These are phyloP conservation scores for Zoysia japonica DNA, from an alignment of 176 grass and related monocot species.

Conservation along the genomic window DNA sequence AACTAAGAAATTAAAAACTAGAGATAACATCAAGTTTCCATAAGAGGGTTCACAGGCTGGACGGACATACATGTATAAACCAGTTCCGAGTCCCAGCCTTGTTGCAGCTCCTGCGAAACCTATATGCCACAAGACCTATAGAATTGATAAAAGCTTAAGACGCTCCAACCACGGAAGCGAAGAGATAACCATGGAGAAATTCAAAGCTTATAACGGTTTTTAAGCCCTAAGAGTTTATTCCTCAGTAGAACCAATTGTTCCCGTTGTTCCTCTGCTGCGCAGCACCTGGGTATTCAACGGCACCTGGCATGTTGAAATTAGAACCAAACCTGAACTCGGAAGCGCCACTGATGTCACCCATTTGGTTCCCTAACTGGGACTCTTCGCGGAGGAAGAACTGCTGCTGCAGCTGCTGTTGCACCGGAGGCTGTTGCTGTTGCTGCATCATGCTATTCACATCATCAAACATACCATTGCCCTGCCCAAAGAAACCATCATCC, in stretches of 20 bases:
- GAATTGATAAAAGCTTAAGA: conserved; percentile 47
- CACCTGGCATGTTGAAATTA: conserved; percentile 52
- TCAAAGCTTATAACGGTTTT: conserved; percentile 47
- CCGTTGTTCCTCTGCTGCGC: conserved; percentile 52
- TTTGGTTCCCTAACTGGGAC: conserved; percentile 45
- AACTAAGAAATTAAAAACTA: conserved; percentile 48
- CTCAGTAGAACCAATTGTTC: conserved; percentile 72
- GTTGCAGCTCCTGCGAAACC: conserved; percentile 64
- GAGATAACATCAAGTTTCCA: conserved; percentile 53
- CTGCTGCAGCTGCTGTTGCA: conserved; percentile 21
- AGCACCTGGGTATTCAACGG: conserved; percentile 39
- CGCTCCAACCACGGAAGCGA: conserved; percentile 33
- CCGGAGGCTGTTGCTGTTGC: conserved; percentile 40
- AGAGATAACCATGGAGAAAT: conserved; percentile 33
- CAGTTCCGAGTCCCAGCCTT: conserved; percentile 58
- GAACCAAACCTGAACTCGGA: conserved; percentile 56
- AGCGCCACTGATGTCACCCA: conserved; percentile 32
- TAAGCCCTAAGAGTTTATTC: conserved; percentile 49
- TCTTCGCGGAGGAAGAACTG: conserved; percentile 63
- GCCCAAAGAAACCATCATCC: conserved; percentile 64
- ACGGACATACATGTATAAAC: conserved; percentile 61
- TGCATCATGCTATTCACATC: conserved; percentile 63
- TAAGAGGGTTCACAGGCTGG: conserved; percentile 56
- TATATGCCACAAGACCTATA: conserved; percentile 64
- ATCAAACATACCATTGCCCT: conserved; percentile 56